Conservation (phyloP, 257 asterid species). For the Scutellaria minor region DNA sequence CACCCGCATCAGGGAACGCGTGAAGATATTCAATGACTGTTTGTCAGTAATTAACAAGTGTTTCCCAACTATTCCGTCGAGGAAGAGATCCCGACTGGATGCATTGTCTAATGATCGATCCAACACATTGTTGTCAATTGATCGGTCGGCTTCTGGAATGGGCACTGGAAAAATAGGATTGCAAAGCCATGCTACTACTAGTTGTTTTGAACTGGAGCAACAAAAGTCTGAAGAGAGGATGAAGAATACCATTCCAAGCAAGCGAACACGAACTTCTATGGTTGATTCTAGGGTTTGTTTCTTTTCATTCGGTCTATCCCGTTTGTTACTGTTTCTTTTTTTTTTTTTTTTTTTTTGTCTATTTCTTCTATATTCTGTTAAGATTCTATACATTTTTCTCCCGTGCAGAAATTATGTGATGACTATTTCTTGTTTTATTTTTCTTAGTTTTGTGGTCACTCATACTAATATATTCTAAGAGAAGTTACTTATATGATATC, state of each 20-base stretch:
- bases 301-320: slow-evolving; percentile 4
- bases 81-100: slow-evolving; percentile 88
- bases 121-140: slow-evolving; percentile 57
- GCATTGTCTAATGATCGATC: slow-evolving; percentile 72
- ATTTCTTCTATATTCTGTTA: slow-evolving; percentile 1
- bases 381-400: slow-evolving; percentile 13
- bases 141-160: slow-evolving; percentile 64
- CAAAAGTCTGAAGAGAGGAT: slow-evolving; percentile 75
- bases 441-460: slow-evolving; percentile 12
- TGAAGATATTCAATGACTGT: slow-evolving; percentile 79
- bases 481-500: slow-evolving; percentile 12
- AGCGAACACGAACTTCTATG: slow-evolving; percentile 94
- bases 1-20: slow-evolving; percentile 76
- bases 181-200: slow-evolving; percentile 61
- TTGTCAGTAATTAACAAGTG: slow-evolving; percentile 81
- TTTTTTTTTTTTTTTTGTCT: not conserved
- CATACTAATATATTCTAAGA: not conserved
- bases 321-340: slow-evolving; percentile 1
- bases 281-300: slow-evolving; percentile 70
- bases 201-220: slow-evolving; percentile 73
- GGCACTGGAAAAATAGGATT: slow-evolving; percentile 62
- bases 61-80: slow-evolving; percentile 78
- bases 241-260: slow-evolving; percentile 68
- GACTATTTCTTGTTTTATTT: slow-evolving; percentile 2
- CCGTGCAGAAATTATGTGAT: slow-evolving; percentile 3